Evolutionary conservation across 352 stramenopile species (phyloP), one percentile per base, ranked within the genome.

Genomic region (Phytophthora niederhauseri): DNA sequence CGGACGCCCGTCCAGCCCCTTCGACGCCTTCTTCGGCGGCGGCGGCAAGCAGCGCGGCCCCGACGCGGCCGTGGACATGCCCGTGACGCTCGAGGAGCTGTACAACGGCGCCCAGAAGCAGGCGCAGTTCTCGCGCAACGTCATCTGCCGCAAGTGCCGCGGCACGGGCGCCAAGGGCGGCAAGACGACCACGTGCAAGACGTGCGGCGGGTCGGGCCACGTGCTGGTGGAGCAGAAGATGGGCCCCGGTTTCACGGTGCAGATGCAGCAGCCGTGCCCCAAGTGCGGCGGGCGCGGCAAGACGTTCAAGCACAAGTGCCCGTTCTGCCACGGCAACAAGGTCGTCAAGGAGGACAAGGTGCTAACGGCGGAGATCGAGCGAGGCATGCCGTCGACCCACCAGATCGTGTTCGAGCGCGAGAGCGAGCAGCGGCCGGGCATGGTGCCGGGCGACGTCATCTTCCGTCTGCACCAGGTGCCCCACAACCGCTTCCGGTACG

Each of bases 291-390:
- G 88, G 7, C 89, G 92, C 8, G 99, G 98, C 75, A 95, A 95
- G 55, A 91, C 89, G n/a, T 99, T 98, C 66, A 97, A 98, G 49
- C 83, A 96, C n/a, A 87, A 98, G 41, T 97, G 97, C 64, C 98
- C 97, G 9, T 84, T 90, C 57, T 95, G 86, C 72, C 81, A 94
- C 19, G 88, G 88, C 22, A 68, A 92, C 72, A 95, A 95, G 68
- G 84, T 95, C 12, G 85, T 93, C 3, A 80, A 85, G 48, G 87
- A 96, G 68, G 74, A 93, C 67, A 96, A 94, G 73, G 71, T 86
- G 19, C 73, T 96, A 7, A 85, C 77, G n/a, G 87, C 83, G 8
- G 85, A 92, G 11, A 83, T 96, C 28, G 89, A 96, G 70, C 77
- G 80, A 14, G 89, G 89, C 38, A 95, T 95, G 87, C 87, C 89